Conservation (phyloP, 225 moss, liverwort and hornwort species). For the Marchantia paleacea region DNA sequence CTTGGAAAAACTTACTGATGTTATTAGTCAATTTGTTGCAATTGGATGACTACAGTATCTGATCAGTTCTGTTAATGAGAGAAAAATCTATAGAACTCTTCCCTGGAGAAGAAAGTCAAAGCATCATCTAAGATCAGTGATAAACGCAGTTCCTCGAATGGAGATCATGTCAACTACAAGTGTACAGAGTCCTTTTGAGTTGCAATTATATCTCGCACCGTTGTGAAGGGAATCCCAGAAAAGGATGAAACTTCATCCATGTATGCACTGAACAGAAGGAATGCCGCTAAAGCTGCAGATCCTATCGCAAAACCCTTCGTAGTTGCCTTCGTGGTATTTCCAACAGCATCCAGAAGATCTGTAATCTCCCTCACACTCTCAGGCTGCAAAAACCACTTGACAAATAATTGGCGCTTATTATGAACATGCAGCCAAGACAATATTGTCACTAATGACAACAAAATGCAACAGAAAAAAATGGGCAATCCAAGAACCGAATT, state of each 20-base stretch:
- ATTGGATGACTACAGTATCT: too few species aligned
- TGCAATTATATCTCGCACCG: constrained; percentile 39
- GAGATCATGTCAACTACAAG: too few species aligned
- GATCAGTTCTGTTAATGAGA: neutral
- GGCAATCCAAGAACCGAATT: neutral
- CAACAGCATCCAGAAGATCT: constrained; percentile 93
- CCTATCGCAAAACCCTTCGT: constrained; percentile 99
- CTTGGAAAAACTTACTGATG: too few species aligned
- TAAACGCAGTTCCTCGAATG: too few species aligned
- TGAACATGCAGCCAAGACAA: neutral
- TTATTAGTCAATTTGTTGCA: too few species aligned
- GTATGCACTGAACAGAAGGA: constrained; percentile 96
- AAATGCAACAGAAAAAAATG: neutral
- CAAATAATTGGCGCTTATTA: neutral
- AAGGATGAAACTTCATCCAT: constrained; percentile 99
- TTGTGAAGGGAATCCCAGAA: constrained; percentile 78
- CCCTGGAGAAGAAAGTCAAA: neutral
- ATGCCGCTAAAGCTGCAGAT: constrained; percentile 93
- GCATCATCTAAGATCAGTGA: too few species aligned
- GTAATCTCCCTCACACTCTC: constrained; percentile 97
- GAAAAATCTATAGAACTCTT: neutral
- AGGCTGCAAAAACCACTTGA: constrained; percentile 51
- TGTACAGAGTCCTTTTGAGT: neutral
- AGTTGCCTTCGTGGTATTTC: constrained; percentile 98
- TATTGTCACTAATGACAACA: neutral